A percentile compares a stretch with the other conserved stretches of the same genome.
phyloP scores from a whole-genome alignment of 1,284 basidiomycete species.

The Tilletia walkeri region DNA sequence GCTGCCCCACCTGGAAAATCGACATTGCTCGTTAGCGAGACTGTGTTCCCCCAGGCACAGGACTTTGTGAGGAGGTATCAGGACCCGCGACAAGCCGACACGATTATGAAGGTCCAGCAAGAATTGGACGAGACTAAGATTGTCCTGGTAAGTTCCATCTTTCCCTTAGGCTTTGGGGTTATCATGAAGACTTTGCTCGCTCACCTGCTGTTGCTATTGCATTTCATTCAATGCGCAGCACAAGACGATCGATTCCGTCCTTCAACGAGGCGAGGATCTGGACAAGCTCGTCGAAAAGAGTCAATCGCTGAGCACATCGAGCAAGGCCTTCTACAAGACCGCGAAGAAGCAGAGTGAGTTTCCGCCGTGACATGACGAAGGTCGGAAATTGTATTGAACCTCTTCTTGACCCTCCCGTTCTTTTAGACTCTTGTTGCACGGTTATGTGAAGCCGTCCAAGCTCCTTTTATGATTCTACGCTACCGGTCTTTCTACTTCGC shows the following conservation, averaged over 20 bases:
- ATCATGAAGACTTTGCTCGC: neutral
- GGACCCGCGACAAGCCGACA: conserved; percentile 95
- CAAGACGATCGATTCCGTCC: conserved; percentile 97
- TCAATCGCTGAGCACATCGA: conserved; percentile 81
- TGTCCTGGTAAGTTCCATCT: conserved; percentile 58
- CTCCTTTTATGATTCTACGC: too few relatives aligned
- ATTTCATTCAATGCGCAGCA: conserved; percentile 59
- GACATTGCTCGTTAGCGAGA: conserved; percentile 38
- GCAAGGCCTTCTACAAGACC: conserved; percentile 70
- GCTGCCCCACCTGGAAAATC: conserved; percentile 48
- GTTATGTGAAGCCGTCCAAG: conserved; percentile 26
- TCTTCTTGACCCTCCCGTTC: neutral
- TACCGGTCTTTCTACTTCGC: too few relatives aligned
- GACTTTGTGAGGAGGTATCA: conserved; percentile 90
- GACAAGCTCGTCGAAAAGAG: conserved; percentile 96
- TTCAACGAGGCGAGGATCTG: conserved; percentile 93
- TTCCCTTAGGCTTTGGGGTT: neutral
- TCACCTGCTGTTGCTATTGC: neutral
- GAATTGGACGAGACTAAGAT: conserved; percentile 99
- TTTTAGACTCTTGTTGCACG: conserved; percentile 39
- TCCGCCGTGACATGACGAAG: too few relatives aligned
- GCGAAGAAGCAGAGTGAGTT: conserved; percentile 21
- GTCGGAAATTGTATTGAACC: too few relatives aligned
- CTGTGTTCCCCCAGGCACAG: conserved; percentile 63
- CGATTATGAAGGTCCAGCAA: conserved; percentile 97